Evolutionary conservation across 306 rosid species (phyloP).

Genomic region (cucumber (Cucumis sativus)): DNA sequence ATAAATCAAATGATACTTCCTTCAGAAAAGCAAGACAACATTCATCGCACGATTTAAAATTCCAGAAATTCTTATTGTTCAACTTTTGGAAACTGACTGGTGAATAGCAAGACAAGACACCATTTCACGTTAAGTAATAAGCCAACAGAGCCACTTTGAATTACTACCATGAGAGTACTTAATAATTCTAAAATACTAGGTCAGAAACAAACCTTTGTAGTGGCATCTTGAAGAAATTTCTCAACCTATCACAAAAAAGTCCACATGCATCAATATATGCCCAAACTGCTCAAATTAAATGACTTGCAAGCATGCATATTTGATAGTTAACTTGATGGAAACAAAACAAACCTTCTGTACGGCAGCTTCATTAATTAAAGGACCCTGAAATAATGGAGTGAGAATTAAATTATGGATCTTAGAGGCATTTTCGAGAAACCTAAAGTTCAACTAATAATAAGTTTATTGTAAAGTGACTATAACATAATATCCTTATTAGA

Average conservation of each 20-base stretch:
- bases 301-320: background rate
- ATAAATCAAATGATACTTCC: background rate
- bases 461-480: background rate
- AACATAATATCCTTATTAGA: background rate
- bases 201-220: constrained; percentile 62
- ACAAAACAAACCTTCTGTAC: constrained; percentile 55
- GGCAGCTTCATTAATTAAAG: constrained; percentile 96
- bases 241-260: constrained; percentile 55
- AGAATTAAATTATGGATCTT: background rate
- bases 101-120: background rate
- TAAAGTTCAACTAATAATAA: background rate
- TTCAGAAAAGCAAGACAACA: background rate
- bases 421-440: background rate
- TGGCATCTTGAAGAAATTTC: constrained; percentile 67
- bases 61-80: background rate
- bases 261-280: constrained; percentile 11
- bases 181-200: constrained; percentile 10
- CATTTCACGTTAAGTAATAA: background rate
- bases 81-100: constrained; percentile 3
- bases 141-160: background rate
- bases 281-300: constrained; percentile 1
- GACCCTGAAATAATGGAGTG: constrained; percentile 50
- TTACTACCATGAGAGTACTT: background rate
- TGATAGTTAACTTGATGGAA: background rate
- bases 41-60: background rate